Base-by-base conservation (phyloP, 2,329 filamentous ascomycete species). In the Simplicillium sp. region DNA sequence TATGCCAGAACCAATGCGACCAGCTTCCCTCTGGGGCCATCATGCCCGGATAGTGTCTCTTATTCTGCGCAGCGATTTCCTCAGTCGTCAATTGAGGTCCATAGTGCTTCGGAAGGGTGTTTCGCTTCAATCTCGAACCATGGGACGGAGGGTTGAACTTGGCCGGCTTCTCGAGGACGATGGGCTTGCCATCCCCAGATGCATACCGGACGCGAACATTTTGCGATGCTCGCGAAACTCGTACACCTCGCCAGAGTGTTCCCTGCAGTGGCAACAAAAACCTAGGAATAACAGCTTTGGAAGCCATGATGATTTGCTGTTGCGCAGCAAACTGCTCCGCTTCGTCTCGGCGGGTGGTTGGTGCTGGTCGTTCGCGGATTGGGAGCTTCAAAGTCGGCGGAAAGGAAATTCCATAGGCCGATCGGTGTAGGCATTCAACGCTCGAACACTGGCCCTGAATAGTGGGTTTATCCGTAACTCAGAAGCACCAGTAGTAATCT, bases 71-170 rank as follows among this genome's bases (percentile, higher is more conserved):
- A 46, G 74, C 66, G 38, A 70, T 64, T 60, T 94, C 83, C 39
- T 80, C 73, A 15, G 72, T 66, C 13, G 77, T 80, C 45, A 88
- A 64, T 16, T 77, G 65, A 14, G 87, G 84, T 31, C 87, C 88
- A 57, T 94, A 94, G 60, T 82, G 78, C 52, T 73, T 71, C 25
- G 82, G 80, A 7, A 67, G 59, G 18, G 55, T 61, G 62, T 57
- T 59, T 48, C 73, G 70, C 41, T 75, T 71, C 28, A 87, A 73
- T 7, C 84, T 73, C 16, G 84, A 69, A 11, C 84, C 82, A 60
- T 97, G 92, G 0, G 90, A 97, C 0, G 92, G 92, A 2, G 92
- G 90, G 37, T 86, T 86, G 71, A 95, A 97, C 59, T 82, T 84
- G 54, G 84, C 75, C 17, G 90, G 90, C 62, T 96, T 87, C 53